Percentiles rank a stretch among this genome's conserved stretches.
phyloP scores from a whole-genome alignment of 2,329 filamentous ascomycete species.

The Colletotrichum salicis region DNA sequence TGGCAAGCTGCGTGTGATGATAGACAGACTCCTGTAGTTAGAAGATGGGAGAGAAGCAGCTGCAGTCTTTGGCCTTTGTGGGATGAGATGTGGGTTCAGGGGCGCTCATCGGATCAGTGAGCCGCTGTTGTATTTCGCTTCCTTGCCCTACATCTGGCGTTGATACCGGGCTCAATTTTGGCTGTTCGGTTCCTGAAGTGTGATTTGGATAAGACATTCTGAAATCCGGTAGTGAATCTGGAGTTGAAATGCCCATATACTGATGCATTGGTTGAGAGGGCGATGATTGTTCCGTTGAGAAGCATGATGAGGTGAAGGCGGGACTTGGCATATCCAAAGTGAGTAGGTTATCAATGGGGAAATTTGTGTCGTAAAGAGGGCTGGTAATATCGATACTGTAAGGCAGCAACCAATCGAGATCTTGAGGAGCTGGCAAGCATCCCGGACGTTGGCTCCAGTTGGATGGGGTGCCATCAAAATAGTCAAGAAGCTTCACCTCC shows the following conservation, averaged over 20 bases:
- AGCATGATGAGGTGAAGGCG: background rate
- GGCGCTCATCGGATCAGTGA: background rate
- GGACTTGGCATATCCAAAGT: background rate
- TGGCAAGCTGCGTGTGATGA: background rate
- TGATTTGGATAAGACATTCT: background rate
- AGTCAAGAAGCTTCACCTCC: background rate
- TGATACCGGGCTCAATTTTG: background rate
- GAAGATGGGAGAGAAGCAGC: background rate
- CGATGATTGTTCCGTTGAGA: background rate
- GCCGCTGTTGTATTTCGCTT: background rate
- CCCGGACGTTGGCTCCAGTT: background rate
- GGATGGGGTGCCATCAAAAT: background rate
- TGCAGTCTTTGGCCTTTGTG: background rate
- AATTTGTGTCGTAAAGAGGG: background rate
- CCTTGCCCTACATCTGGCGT: background rate
- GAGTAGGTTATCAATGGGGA: background rate
- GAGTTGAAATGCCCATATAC: background rate
- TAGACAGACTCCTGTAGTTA: background rate
- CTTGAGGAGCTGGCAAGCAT: background rate
- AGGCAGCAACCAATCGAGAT: background rate
- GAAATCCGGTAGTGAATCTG: background rate
- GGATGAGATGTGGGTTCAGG: background rate
- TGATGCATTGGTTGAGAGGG: background rate
- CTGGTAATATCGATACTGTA: background rate
- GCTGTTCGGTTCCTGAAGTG: background rate